Percentiles rank a stretch among this genome's conserved stretches.
These are phyloP conservation scores for Fomitopsis palustris DNA, from an alignment of 1,284 basidiomycete species.

Conservation along the genomic window DNA sequence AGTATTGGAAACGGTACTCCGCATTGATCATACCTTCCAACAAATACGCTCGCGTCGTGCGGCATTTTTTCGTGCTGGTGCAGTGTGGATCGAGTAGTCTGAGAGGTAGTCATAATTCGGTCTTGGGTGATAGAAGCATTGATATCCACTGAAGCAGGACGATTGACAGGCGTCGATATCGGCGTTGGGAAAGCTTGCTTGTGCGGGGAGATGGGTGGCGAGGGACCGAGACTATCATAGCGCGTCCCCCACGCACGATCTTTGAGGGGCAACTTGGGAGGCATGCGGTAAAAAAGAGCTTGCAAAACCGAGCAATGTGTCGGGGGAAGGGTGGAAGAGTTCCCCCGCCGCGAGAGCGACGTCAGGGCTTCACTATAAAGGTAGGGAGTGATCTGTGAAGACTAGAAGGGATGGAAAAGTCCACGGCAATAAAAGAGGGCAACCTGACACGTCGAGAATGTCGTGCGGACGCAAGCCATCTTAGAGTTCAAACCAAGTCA, in stretches of 20 bases:
- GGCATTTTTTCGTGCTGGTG: constrained; percentile 46
- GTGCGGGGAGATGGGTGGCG: constrained; percentile 29
- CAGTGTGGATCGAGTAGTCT: constrained; percentile 17
- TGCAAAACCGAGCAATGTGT: constrained; percentile 13
- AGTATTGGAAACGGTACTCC: neutral
- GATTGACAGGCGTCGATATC: constrained; percentile 26
- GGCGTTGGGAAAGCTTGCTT: constrained; percentile 5
- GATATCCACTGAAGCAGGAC: constrained; percentile 12
- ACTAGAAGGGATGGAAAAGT: neutral
- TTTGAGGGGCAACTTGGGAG: constrained; percentile 14
- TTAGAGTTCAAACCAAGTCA: neutral
- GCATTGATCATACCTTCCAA: constrained; percentile 58
- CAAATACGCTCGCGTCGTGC: constrained; percentile 76
- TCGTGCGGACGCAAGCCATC: neutral
- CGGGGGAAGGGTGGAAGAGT: constrained; percentile 7
- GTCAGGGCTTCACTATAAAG: neutral
- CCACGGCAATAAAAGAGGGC: neutral
- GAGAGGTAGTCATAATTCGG: neutral
- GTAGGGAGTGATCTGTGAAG: neutral
- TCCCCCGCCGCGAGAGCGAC: neutral
- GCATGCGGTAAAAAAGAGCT: constrained; percentile 16
- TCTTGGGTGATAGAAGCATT: constrained; percentile 6
- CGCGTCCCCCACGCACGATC: constrained; percentile 60
- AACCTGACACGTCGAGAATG: neutral
- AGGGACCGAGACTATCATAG: constrained; percentile 50